A percentile compares a stretch with the other conserved stretches of the same genome.
Evolutionary conservation across 108 stramenopile genomes (phyloP).

Genomic region (Nannochloropsis granulata): DNA sequence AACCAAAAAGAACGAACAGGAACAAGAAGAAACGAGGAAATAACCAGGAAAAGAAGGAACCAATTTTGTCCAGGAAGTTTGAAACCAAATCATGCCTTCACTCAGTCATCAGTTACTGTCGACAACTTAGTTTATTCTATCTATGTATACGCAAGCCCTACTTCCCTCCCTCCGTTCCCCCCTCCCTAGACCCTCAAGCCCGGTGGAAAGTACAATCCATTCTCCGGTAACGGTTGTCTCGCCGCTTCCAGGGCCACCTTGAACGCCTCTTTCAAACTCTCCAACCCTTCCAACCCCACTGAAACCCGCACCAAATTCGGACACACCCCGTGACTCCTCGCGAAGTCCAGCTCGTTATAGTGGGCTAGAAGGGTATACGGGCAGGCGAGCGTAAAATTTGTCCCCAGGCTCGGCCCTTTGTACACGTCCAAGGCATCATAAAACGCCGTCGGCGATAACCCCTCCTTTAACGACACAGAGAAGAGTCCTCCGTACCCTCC

Average conservation of each 20-base stretch:
- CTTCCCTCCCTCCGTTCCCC: not conserved
- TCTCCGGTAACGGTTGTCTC: not conserved
- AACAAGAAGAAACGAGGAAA: too few relatives aligned
- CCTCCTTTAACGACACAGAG: constrained; percentile 30
- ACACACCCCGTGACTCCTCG: constrained; percentile 42
- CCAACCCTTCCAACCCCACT: constrained; percentile 48
- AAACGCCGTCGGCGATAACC: constrained; percentile 50
- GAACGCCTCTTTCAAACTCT: constrained; percentile 40
- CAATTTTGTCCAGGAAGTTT: too few relatives aligned
- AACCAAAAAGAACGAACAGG: too few relatives aligned
- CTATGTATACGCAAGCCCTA: not conserved
- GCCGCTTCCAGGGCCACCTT: constrained; percentile 28
- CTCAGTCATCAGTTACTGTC: too few relatives aligned
- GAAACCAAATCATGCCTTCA: too few relatives aligned
- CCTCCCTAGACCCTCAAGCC: not conserved
- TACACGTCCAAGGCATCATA: constrained; percentile 47
- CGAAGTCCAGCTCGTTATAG: constrained; percentile 57
- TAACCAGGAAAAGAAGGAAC: too few relatives aligned
- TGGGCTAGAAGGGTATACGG: constrained; percentile 60
- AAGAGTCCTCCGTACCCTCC: constrained; percentile 45
- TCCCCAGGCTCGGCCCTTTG: constrained; percentile 59
- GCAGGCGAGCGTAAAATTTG: constrained; percentile 56
- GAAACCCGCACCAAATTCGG: constrained; percentile 50
- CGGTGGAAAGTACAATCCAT: not conserved
- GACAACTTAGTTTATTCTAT: too few relatives aligned